A percentile compares a stretch with the other conserved stretches of the same genome.
Conservation (phyloP, 1,284 basidiomycete species). For the Ceratobasidium sp. region DNA sequence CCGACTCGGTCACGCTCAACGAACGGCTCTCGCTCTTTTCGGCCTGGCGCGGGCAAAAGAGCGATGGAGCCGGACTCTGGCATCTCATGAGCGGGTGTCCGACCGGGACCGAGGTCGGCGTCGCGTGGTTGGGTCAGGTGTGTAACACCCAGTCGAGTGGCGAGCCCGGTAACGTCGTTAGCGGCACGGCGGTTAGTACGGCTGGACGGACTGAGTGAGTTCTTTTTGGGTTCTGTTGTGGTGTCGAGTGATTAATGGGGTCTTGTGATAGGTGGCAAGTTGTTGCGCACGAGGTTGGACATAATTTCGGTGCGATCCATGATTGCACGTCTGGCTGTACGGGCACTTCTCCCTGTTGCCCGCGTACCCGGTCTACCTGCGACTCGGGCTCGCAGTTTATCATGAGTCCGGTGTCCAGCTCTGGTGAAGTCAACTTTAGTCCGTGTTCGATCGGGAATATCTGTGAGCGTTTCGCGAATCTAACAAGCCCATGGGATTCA, state of each 20-base stretch:
- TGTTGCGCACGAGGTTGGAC: constrained; percentile 89
- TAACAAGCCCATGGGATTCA: neutral
- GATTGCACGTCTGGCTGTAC: constrained; percentile 74
- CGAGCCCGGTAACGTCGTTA: constrained; percentile 63
- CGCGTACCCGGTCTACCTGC: constrained; percentile 72
- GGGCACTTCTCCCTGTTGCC: constrained; percentile 75
- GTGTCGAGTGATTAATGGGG: neutral
- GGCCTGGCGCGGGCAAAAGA: constrained; percentile 81
- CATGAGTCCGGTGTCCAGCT: constrained; percentile 83
- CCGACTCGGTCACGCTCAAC: constrained; percentile 67
- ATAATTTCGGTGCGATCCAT: constrained; percentile 89
- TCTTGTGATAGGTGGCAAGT: constrained; percentile 78
- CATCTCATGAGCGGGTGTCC: constrained; percentile 91
- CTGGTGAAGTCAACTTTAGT: constrained; percentile 78
- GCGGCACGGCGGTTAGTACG: constrained; percentile 88
- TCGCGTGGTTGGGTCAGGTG: constrained; percentile 88
- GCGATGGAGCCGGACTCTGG: constrained; percentile 87
- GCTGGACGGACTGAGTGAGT: constrained; percentile 61
- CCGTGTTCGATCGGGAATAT: constrained; percentile 88
- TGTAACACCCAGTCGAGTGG: constrained; percentile 46
- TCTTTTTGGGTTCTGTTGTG: constrained; percentile 57
- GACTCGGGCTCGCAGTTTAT: constrained; percentile 77
- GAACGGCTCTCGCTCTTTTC: constrained; percentile 84
- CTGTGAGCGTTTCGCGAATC: constrained; percentile 65
- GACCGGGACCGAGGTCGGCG: constrained; percentile 71